Evolutionary conservation across 2,329 filamentous ascomycete genomes (phyloP).

Genomic region (Domatiomyces catenatus): DNA sequence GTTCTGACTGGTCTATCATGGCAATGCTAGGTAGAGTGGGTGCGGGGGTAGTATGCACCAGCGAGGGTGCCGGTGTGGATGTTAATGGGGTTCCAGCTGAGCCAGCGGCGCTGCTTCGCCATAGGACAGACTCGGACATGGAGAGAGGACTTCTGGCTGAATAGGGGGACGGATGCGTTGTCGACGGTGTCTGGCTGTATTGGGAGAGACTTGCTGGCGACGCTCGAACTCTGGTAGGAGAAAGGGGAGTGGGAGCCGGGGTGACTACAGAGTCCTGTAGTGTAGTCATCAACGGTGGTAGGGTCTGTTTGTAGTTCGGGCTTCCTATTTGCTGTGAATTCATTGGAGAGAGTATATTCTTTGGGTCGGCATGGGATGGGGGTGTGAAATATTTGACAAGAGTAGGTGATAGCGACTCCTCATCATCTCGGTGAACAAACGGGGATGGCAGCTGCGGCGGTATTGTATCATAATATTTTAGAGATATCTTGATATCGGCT

Average conservation of each 20-base stretch:
- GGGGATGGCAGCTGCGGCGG: constrained; percentile 3
- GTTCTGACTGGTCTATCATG: neutral
- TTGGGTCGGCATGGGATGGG: constrained; percentile 19
- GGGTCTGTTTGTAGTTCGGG: constrained; percentile 22
- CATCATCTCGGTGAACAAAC: constrained; percentile 1
- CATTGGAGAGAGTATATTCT: constrained; percentile 25
- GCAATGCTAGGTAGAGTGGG: constrained; percentile 1
- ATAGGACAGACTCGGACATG: constrained; percentile 1
- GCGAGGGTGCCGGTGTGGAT: neutral
- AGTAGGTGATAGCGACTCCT: constrained; percentile 19
- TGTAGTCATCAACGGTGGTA: constrained; percentile 28
- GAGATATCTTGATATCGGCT: neutral
- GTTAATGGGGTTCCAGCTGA: neutral
- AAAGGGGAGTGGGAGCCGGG: constrained; percentile 15
- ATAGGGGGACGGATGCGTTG: constrained; percentile 22
- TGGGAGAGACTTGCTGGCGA: constrained; percentile 18
- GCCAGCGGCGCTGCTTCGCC: neutral
- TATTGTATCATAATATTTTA: neutral
- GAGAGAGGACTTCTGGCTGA: constrained; percentile 26
- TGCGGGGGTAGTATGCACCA: neutral
- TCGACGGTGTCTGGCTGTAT: constrained; percentile 21
- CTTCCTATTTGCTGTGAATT: constrained; percentile 21
- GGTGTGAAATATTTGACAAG: constrained; percentile 23
- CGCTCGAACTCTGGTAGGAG: constrained; percentile 15
- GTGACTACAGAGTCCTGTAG: constrained; percentile 19